Evolutionary conservation across 352 stramenopile species (phyloP).

Genomic region (Phytophthora foliorum): DNA sequence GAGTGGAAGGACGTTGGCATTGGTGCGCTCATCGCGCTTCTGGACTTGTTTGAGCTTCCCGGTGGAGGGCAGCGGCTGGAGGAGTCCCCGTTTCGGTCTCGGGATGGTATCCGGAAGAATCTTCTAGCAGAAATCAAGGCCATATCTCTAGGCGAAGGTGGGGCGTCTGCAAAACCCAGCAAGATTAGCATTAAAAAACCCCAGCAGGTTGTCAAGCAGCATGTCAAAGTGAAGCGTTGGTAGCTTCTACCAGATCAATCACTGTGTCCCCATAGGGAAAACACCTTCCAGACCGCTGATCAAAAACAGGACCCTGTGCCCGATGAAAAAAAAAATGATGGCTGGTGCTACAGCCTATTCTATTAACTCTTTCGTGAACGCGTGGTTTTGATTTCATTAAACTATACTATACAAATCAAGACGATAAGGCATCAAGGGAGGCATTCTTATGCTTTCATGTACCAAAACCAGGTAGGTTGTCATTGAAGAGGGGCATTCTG

Average conservation of each 20-base stretch:
- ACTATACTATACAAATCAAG: no score
- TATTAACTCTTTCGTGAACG: no score
- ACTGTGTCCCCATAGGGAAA: neutral
- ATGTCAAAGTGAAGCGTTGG: conserved; percentile 19
- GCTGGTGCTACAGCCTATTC: no score
- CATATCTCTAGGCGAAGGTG: conserved; percentile 4
- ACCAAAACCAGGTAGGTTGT: no score
- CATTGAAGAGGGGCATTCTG: no score
- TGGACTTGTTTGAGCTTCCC: conserved; percentile 72
- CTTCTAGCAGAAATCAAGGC: conserved; percentile 60
- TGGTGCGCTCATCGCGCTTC: conserved; percentile 60
- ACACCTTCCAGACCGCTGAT: conserved; percentile 1
- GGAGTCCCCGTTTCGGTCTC: conserved; percentile 62
- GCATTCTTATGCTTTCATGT: no score
- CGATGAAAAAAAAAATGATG: no score
- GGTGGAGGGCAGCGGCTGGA: conserved; percentile 32
- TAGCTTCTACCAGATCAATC: no score
- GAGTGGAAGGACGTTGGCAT: conserved; percentile 80
- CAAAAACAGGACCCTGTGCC: no score
- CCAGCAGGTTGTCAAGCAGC: conserved; percentile 24
- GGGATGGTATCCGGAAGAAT: conserved; percentile 62
- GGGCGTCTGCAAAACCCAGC: conserved; percentile 8
- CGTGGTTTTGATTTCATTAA: no score
- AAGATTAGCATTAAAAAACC: conserved; percentile 22
- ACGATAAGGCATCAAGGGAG: no score